Base-by-base conservation (phyloP, 768 basidiomycete species). In the Calocybe cyanea region DNA sequence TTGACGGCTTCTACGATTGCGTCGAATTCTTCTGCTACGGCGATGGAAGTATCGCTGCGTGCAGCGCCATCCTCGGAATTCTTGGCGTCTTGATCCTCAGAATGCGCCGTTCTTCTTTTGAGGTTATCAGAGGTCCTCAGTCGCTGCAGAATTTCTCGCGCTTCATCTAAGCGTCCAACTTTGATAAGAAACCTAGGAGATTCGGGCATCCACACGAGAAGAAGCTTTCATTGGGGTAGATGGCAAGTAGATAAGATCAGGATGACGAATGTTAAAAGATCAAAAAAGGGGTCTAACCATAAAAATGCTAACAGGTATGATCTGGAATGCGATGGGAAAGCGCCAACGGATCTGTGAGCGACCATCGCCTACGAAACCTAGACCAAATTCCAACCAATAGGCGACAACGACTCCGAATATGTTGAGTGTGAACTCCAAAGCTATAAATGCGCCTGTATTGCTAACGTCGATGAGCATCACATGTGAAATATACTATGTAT, bases 271-370 rank as follows among this genome's bases (percentile, higher is more conserved):
- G 25, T 13, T 11, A 23, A 21, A 41, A 35, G 4, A 32, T 30
- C 10, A 28, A 9, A 31, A 19, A 17, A 11, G 14, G 1, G 19
- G 11, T 33, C 61, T 23, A 25, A 65, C 68, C 63, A 72, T 66
- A 57, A 73, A 72, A 8, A 61, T 57, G 17, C 66, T 46, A 14
- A 71, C 59, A 2, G 70, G 70, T 2, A 72, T 53, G 18, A 71
- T 68, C 49, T 73, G 72, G 56, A 73, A 72, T 2, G 70, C 72
- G 17, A 73, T 68, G 9, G 70, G 69, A 57, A 73, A 69, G 52
- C 71, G 50, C 63, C 63, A 62, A n/a, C 62, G 39, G 18, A 64
- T 54, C 44, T 72, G 67, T 11, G 67, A 65, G 9, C 56, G 60
- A 31, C 72, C 71, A 48, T 72, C 68, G 7, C 67, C 72, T 19